A percentile compares a stretch with the other conserved stretches of the same genome.
These are phyloP conservation scores for Pythium grandisporangium DNA, from an alignment of 352 stramenopile species.

Conservation along the genomic window DNA sequence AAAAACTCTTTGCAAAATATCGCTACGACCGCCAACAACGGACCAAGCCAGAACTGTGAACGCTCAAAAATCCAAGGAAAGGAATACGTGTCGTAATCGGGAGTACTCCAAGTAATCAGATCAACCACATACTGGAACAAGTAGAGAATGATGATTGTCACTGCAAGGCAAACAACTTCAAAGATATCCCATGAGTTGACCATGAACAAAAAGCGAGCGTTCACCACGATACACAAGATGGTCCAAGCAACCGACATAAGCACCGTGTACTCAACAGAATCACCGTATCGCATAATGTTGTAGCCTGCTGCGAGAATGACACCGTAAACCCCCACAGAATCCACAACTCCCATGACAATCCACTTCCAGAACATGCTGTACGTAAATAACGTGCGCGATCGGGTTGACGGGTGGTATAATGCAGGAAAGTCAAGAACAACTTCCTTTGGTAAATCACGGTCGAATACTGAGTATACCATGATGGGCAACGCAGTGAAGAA, in stretches of 20 bases:
- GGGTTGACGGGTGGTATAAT: conserved; percentile 53
- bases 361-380: conserved; percentile 84
- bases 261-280: conserved; percentile 48
- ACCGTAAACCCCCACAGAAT: conserved; percentile 69
- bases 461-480: conserved; percentile 70
- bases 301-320: conserved; percentile 31
- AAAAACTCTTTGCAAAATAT: conserved; percentile 66
- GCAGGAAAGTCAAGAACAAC: conserved; percentile 50
- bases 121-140: conserved; percentile 63
- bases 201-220: conserved; percentile 67
- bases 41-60: conserved; percentile 62
- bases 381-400: conserved; percentile 55
- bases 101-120: conserved; percentile 35
- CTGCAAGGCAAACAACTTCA: conserved; percentile 34
- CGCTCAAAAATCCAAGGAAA: conserved; percentile 72
- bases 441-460: conserved; percentile 67
- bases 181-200: conserved; percentile 75
- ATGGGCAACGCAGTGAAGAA: conserved; percentile 93
- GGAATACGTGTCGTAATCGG: conserved; percentile 61
- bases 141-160: conserved; percentile 55
- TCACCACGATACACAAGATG: conserved; percentile 68
- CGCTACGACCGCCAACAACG: conserved; percentile 55
- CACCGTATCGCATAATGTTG: conserved; percentile 55
- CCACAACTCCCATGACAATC: conserved; percentile 65
- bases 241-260: conserved; percentile 67